Base-by-base conservation (phyloP, 2,329 filamentous ascomycete species). In the Parafenestella ontariensis region DNA sequence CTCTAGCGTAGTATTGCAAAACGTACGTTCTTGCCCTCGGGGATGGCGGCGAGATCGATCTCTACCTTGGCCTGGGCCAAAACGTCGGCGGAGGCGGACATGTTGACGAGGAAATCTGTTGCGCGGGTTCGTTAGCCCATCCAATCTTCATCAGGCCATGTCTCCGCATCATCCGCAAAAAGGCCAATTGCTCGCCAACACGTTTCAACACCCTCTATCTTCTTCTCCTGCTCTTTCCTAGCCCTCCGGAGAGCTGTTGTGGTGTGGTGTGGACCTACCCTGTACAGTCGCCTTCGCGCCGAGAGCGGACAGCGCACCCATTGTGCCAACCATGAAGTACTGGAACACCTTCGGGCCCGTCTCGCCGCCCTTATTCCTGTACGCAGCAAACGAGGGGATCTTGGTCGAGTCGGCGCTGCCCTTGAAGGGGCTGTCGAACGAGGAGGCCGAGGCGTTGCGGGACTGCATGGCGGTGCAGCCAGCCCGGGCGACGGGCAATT, bases 21-120 rank as follows among this genome's bases (percentile, higher is more conserved):
- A 84, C 89, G 78, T 83, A 93, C 95, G 84, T 99, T 99, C 90
- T 98, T 99, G 86, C 95, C 95, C 85, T 98, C 94, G 61, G 95
- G 95, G 73, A 99, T 98, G 64, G 91, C 79, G 72, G 84, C 84
- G 67, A 99, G 89, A 79, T 96, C 92, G 70, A 99, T 90, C 84
- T 99, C 95, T 70, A 99, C 95, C 89, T 99, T 99, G 80, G 95
- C 95, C 88, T 97, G 96, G 77, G 96, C 95, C 82, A 99, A 82
- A 76, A 99, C 92, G 76, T 99, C 95, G 81, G 95, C 95, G 59
- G 95, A 99, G 62, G 95, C 95, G 73, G 94, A 96, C 96, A 99
- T 98, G 88, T 97, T 99, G 83, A 96, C 92, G 64, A 99, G 86
- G 87, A 99, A 99, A 83, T 99, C 95, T 99, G 80, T 66, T 47